These are phyloP conservation scores for Blastobotrys proliferans DNA, from an alignment of 1,139 yeast genomes.

Conservation along the genomic window DNA sequence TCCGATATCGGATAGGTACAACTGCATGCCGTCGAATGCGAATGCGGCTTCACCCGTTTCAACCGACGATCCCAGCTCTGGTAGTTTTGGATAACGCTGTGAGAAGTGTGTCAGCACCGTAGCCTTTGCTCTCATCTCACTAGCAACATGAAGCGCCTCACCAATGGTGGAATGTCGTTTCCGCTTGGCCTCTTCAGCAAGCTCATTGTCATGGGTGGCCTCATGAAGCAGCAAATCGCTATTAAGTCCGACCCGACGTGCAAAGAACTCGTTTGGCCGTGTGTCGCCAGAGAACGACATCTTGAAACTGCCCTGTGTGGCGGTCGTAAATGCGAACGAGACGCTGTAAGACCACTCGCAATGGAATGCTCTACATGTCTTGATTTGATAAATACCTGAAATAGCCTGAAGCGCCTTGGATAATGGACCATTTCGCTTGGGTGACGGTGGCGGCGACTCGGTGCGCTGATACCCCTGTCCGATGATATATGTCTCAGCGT, in stretches of 20 bases:
- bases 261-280: conserved; percentile 67
- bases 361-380: conserved; percentile 74
- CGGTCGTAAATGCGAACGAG: conserved; percentile 45
- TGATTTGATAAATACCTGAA: conserved; percentile 3
- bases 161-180: conserved; percentile 88
- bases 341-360: conserved; percentile 82
- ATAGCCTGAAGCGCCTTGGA: not conserved
- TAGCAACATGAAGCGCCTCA: conserved; percentile 74
- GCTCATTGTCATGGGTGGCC: conserved; percentile 80
- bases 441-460: conserved; percentile 5
- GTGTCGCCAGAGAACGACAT: conserved; percentile 95
- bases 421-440: not conserved
- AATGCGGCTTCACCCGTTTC: conserved; percentile 22
- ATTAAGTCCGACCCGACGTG: conserved; percentile 54
- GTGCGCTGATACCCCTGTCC: conserved; percentile 27
- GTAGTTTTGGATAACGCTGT: conserved; percentile 76
- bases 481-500: conserved; percentile 59
- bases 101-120: conserved; percentile 87
- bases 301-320: conserved; percentile 43
- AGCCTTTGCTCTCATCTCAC: conserved; percentile 66
- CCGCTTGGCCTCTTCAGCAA: conserved; percentile 72
- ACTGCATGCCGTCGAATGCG: conserved; percentile 58
- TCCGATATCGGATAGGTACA: conserved; percentile 41
- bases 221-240: conserved; percentile 86
- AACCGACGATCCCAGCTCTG: conserved; percentile 30